Evolutionary conservation across 2,329 filamentous ascomycete species (phyloP).

Genomic region (Talaromyces funiculosus): DNA sequence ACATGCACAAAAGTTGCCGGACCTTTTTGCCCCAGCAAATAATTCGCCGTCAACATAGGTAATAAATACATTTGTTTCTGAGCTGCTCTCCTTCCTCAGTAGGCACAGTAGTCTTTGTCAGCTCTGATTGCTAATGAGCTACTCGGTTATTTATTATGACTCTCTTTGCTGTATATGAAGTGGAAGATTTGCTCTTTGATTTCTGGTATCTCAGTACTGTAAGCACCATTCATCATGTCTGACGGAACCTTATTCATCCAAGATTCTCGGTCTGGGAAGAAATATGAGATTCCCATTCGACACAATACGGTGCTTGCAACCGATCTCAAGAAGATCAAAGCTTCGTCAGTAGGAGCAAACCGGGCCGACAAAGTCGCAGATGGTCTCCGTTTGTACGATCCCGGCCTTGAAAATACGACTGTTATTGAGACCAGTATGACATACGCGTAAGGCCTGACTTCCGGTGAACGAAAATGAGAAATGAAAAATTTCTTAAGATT

Average conservation of each 20-base stretch:
- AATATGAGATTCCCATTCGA: slow-evolving; percentile 26
- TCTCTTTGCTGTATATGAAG: background rate
- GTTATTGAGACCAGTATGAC: slow-evolving; percentile 27
- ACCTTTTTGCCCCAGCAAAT: background rate
- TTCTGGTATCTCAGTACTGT: background rate
- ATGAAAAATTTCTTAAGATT: background rate
- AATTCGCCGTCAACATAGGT: background rate
- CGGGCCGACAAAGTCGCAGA: slow-evolving; percentile 20
- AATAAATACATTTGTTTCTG: background rate
- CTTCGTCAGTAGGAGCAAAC: slow-evolving; percentile 14
- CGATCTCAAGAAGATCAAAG: slow-evolving; percentile 26
- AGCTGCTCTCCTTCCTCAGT: background rate
- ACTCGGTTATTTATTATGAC: background rate
- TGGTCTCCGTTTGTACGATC: slow-evolving; percentile 31
- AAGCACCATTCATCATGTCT: slow-evolving; percentile 14
- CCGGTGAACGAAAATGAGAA: background rate
- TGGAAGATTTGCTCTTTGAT: background rate
- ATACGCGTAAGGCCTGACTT: slow-evolving; percentile 23
- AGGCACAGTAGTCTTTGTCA: background rate
- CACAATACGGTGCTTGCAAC: slow-evolving; percentile 25
- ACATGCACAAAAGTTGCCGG: background rate
- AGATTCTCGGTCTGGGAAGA: slow-evolving; percentile 25
- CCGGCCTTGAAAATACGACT: slow-evolving; percentile 30
- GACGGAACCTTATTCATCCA: slow-evolving; percentile 18
- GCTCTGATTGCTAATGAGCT: background rate